Percentiles rank a stretch among this genome's conserved stretches.
These are phyloP conservation scores for Suillus cothurnatus DNA, from an alignment of 768 basidiomycete genomes.

Conservation along the genomic window DNA sequence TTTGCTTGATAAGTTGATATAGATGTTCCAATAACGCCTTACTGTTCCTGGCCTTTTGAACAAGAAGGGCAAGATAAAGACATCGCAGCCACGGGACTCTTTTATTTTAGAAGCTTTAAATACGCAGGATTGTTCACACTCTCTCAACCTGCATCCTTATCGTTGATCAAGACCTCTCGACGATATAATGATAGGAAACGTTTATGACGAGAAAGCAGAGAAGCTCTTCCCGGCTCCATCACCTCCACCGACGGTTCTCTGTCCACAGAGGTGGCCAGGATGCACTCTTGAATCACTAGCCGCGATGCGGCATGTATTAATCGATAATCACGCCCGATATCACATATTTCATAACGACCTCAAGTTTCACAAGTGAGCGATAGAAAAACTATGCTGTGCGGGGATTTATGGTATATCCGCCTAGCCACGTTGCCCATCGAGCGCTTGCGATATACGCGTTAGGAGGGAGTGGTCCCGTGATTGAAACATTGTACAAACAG, in stretches of 20 bases:
- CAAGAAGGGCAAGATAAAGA: not conserved
- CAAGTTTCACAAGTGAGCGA: constrained; percentile 53
- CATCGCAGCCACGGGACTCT: not conserved
- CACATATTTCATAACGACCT: constrained; percentile 53
- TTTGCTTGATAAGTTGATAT: not conserved
- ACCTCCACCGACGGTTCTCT: constrained; percentile 25
- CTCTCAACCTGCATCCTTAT: not conserved
- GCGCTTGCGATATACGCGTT: constrained; percentile 32
- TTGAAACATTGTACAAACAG: constrained; percentile 29
- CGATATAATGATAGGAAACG: too few relatives aligned
- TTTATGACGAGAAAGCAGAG: constrained; percentile 8
- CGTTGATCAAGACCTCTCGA: too few relatives aligned
- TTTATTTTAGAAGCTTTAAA: constrained; percentile 1
- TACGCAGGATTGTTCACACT: not conserved
- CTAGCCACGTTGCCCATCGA: constrained; percentile 33
- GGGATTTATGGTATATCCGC: not conserved
- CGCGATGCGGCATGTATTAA: constrained; percentile 35
- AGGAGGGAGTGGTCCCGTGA: constrained; percentile 25
- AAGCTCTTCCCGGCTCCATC: constrained; percentile 28
- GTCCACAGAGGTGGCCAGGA: constrained; percentile 32
- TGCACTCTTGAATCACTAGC: constrained; percentile 22
- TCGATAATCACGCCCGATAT: constrained; percentile 49
- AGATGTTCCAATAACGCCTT: not conserved
- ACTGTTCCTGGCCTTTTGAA: not conserved
- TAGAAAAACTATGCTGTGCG: not conserved